These are phyloP conservation scores for Chlamydomonas schloesseri DNA, from an alignment of 139 green algal genomes.

Conservation along the genomic window DNA sequence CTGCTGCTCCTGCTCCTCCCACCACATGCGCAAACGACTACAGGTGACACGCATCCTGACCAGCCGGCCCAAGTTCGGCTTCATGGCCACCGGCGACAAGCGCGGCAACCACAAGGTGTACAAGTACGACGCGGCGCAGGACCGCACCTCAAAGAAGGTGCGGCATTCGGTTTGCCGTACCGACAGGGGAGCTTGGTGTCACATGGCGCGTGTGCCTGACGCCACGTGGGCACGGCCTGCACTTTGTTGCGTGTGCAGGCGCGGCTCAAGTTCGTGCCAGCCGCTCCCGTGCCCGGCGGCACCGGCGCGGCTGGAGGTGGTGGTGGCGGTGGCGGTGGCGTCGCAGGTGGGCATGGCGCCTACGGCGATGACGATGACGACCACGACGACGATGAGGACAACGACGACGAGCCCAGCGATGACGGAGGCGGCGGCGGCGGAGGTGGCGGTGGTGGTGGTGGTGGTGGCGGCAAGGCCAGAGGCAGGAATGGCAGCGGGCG, in stretches of 20 bases:
- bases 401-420: not conserved
- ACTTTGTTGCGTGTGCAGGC: not conserved
- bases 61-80: constrained; percentile 21
- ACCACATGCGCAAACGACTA: too few species aligned
- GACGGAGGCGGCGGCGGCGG: not conserved
- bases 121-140: constrained; percentile 25
- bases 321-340: not conserved
- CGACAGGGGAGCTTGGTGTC: not conserved
- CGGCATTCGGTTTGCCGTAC: not conserved
- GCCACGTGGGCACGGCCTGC: too few species aligned
- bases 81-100: constrained; percentile 30
- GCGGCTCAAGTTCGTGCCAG: constrained; percentile 21
- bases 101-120: constrained; percentile 20
- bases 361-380: not conserved
- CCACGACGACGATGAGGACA: not conserved
- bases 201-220: too few species aligned
- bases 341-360: too few species aligned
- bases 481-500: not conserved
- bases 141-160: constrained; percentile 29
- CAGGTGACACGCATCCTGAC: constrained; percentile 46
- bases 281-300: not conserved
- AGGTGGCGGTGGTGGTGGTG: not conserved
- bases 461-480: not conserved
- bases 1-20: too few species aligned
- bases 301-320: not conserved